Base-by-base conservation (phyloP, 1,284 basidiomycete genomes). In the Cutaneotrichosporon mucoides region DNA sequence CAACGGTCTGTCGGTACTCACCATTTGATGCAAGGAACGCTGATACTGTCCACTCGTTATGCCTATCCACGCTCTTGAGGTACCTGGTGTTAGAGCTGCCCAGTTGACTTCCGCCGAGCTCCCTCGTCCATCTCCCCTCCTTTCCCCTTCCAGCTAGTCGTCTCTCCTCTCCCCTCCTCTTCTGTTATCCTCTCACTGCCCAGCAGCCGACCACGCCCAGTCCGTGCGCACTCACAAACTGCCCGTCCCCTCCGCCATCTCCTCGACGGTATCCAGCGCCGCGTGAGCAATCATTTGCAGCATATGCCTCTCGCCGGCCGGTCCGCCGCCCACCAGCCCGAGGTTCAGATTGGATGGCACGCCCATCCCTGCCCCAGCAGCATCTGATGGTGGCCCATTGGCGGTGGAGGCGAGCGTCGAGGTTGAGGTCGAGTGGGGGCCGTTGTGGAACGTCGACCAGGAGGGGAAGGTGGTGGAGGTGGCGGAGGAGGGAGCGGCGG, bases 221-320 rank as follows among this genome's bases (percentile, higher is more conserved):
- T 8, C 35, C 16, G n/a, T 4, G 7, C 6, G 12, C 4, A 80
- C 88, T 76, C 77, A 94, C 93, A 97, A 90, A 62, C 83, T 83
- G 64, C 84, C 87, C 68, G 92, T 90, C 64, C 87, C 87, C 63
- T 88, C 84, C 84, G 92, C 89, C 50, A 88, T 84, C 72, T 97
- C 92, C 72, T 97, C 94, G 62, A 97, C 85, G 66, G 87, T 86
- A 79, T 95, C 93, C 72, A 97, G 79, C 68, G 88, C 90, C 49
- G 91, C 91, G 75, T 96, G 93, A 42, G 92, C 92, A 69, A 96
- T 90, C 88, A 97, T 93, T 81, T 97, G 92, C 67, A 94, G 88
- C 60, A 97, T 89, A 83, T 95, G 90, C 56, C 89, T 83, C 70
- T 93, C 91, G 11, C 84, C 60, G n/a, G 34, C 58, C 11, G 53